phyloP scores from a whole-genome alignment of 345 rosid species.

The Erucastrum elatum region DNA sequence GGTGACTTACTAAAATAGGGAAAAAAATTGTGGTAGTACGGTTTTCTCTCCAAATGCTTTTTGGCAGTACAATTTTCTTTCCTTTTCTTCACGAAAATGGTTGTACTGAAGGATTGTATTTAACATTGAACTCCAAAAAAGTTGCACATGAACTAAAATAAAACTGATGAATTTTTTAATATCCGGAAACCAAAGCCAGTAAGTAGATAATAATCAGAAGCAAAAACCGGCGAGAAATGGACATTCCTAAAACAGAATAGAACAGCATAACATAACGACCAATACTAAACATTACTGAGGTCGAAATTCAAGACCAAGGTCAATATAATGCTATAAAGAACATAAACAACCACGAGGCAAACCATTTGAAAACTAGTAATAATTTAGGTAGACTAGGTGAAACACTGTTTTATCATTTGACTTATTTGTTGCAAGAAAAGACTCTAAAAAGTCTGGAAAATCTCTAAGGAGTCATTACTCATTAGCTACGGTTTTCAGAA shows the following conservation, averaged over 20 bases:
- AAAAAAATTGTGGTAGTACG: background rate
- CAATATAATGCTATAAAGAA: background rate
- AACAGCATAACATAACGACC: background rate
- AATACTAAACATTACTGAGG: background rate
- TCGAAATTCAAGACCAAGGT: background rate
- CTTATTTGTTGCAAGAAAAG: background rate
- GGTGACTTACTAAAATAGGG: constrained; percentile 5
- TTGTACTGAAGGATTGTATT: background rate
- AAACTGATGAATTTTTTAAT: background rate
- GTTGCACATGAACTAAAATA: background rate
- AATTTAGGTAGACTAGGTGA: background rate
- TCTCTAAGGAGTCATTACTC: background rate
- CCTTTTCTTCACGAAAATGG: background rate
- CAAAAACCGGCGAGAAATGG: background rate
- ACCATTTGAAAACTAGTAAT: background rate
- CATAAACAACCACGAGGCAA: background rate
- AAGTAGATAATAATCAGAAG: background rate
- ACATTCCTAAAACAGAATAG: background rate
- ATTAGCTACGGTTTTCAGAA: background rate
- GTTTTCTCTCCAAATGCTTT: constrained; percentile 3
- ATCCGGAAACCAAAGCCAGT: background rate
- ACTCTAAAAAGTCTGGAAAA: background rate
- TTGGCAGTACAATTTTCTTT: constrained; percentile 9
- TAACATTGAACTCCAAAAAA: background rate
- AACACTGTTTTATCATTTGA: background rate